These are phyloP conservation scores for Aethionema arabicum DNA, from an alignment of 345 rosid genomes.

Conservation along the genomic window DNA sequence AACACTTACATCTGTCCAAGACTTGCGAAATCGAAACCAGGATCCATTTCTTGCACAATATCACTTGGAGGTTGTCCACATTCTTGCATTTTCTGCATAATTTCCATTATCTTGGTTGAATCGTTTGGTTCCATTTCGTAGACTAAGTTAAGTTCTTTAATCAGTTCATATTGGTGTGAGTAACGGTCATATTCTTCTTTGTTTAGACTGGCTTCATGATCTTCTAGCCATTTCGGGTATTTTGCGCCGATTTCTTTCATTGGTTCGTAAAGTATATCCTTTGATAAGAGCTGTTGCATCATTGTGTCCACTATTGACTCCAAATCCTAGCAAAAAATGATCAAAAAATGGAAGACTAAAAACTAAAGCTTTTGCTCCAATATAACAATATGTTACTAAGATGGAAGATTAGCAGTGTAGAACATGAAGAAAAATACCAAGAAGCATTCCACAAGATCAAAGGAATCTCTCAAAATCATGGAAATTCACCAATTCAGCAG, in stretches of 20 bases:
- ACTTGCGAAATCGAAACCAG: constrained; percentile 73
- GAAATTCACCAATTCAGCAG: too few relatives aligned
- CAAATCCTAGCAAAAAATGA: constrained; percentile 60
- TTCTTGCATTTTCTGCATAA: constrained; percentile 99
- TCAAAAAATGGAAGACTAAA: background rate
- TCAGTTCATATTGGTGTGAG: constrained; percentile 65
- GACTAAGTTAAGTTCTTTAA: constrained; percentile 75
- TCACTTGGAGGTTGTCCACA: constrained; percentile 98
- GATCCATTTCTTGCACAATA: constrained; percentile 86
- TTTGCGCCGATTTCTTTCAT: constrained; percentile 92
- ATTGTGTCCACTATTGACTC: constrained; percentile 91
- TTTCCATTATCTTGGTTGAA: constrained; percentile 78
- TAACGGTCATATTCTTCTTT: constrained; percentile 72
- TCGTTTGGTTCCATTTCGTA: constrained; percentile 75
- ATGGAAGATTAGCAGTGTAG: too few relatives aligned
- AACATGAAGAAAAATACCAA: too few relatives aligned
- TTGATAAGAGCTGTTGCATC: constrained; percentile 97
- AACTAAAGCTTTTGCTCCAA: too few relatives aligned
- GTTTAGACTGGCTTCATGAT: constrained; percentile 57
- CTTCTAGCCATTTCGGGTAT: constrained; percentile 94
- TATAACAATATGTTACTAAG: too few relatives aligned
- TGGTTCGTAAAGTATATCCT: constrained; percentile 96
- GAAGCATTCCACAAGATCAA: background rate
- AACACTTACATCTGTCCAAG: constrained; percentile 82
- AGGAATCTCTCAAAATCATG: background rate